phyloP scores from a whole-genome alignment of 495 filamentous ascomycete genomes.

The Rostrohypoxylon terebratum region DNA sequence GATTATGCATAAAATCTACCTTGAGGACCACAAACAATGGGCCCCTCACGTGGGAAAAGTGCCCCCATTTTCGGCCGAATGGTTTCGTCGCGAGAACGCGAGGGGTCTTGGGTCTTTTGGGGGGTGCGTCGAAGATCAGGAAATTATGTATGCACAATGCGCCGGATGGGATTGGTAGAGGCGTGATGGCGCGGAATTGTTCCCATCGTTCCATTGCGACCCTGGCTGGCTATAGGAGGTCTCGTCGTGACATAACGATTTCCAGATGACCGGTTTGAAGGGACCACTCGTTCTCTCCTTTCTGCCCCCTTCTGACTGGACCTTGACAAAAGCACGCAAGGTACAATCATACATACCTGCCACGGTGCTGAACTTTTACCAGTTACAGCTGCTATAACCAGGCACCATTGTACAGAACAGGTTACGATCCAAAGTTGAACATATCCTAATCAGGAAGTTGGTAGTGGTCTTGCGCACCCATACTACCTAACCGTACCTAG shows the following conservation, averaged over 20 bases:
- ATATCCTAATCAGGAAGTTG: constrained; percentile 41
- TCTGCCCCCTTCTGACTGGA: constrained; percentile 25
- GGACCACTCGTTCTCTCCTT: not conserved
- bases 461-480: not conserved
- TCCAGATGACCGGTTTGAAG: constrained; percentile 33
- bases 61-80: constrained; percentile 40
- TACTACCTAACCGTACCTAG: not conserved
- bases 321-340: constrained; percentile 20
- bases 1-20: constrained; percentile 30
- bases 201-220: constrained; percentile 33
- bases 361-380: not conserved
- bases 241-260: constrained; percentile 24
- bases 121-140: not conserved
- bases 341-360: constrained; percentile 15
- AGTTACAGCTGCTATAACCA: constrained; percentile 12
- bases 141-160: constrained; percentile 3
- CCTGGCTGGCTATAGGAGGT: constrained; percentile 10
- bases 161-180: not conserved
- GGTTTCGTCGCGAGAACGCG: constrained; percentile 12
- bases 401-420: constrained; percentile 33
- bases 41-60: constrained; percentile 33
- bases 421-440: constrained; percentile 18
- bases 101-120: not conserved
- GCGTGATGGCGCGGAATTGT: constrained; percentile 11
- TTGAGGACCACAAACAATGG: constrained; percentile 14